A percentile compares a stretch with the other conserved stretches of the same genome.
Evolutionary conservation across 306 rosid genomes (phyloP).

Genomic region (Hippophae gyantsensis): DNA sequence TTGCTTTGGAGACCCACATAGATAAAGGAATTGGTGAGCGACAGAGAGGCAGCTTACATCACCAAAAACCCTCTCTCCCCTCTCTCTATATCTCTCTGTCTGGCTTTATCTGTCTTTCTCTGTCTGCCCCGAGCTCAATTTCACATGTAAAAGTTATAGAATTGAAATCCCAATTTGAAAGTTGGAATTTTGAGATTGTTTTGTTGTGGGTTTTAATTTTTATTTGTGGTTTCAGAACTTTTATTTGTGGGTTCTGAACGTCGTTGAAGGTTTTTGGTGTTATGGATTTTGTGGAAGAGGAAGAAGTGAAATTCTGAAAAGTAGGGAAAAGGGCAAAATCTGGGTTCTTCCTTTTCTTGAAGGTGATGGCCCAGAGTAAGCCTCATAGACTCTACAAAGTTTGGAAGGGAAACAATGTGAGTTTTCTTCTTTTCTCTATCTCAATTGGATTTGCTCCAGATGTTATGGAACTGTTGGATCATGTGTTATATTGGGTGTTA

Average conservation of each 20-base stretch:
- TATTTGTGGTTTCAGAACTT: background rate
- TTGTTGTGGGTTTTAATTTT: slow-evolving; percentile 2
- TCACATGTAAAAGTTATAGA: background rate
- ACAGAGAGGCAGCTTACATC: slow-evolving; percentile 22
- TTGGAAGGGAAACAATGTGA: slow-evolving; percentile 90
- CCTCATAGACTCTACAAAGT: slow-evolving; percentile 67
- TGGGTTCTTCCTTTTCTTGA: slow-evolving; percentile 26
- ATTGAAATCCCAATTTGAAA: background rate
- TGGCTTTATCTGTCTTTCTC: slow-evolving; percentile 3
- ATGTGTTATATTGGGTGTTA: background rate
- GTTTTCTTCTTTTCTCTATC: slow-evolving; percentile 17
- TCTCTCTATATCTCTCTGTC: slow-evolving; percentile 7
- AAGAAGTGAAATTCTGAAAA: slow-evolving; percentile 21
- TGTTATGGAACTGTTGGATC: slow-evolving; percentile 7
- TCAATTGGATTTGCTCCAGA: slow-evolving; percentile 5
- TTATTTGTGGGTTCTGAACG: slow-evolving; percentile 8
- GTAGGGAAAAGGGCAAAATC: slow-evolving; percentile 23
- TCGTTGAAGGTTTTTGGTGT: background rate
- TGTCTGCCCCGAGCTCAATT: slow-evolving; percentile 3
- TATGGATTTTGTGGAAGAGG: slow-evolving; percentile 26
- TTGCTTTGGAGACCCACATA: slow-evolving; percentile 10
- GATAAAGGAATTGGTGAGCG: slow-evolving; percentile 21
- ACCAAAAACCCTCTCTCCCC: slow-evolving; percentile 12
- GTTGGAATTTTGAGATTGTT: background rate
- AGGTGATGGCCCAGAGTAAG: slow-evolving; percentile 25